These are phyloP conservation scores for slime mould (Dictyostelium discoideum) DNA, from an alignment of 78 protist species.

Conservation along the genomic window dicty_2.7 NC_007091.3:1160501-1161000, in stretches of 20 bases:
- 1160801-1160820: background rate
- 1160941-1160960: constrained; percentile 37
- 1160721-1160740: constrained; percentile 71
- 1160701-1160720: constrained; percentile 3
- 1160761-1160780: background rate
- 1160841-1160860: no score
- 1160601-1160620: constrained; percentile 68
- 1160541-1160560: no score
- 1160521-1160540: no score
- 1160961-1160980: background rate
- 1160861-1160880: constrained; percentile 17
- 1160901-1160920: constrained; percentile 46
- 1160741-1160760: background rate
- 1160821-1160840: background rate
- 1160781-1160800: background rate
- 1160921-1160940: constrained; percentile 25
- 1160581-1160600: constrained; percentile 21
- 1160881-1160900: constrained; percentile 70
- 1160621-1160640: constrained; percentile 37
- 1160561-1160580: no score
- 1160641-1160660: constrained; percentile 69
- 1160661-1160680: constrained; percentile 75
- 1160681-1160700: constrained; percentile 23
- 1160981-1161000: background rate
- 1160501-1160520: background rate